phyloP scores from a whole-genome alignment of 306 rosid species.

The Cicer bijugum region DNA sequence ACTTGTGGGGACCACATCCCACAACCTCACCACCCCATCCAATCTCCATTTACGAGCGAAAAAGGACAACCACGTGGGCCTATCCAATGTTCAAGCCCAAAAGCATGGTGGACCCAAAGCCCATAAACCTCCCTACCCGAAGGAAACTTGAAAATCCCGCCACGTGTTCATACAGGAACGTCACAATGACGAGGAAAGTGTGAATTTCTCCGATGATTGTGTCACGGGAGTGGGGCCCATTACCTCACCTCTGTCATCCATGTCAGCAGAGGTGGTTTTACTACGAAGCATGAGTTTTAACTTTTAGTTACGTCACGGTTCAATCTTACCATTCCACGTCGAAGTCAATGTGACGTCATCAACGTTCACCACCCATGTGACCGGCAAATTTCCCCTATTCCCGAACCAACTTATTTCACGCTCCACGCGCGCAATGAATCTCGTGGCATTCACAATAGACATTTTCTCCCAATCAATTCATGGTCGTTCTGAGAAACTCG shows the following conservation, averaged over 20 bases:
- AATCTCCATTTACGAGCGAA: neutral
- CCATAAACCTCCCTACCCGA: conserved; percentile 56
- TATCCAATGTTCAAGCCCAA: neutral
- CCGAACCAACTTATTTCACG: conserved; percentile 12
- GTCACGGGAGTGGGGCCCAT: conserved; percentile 57
- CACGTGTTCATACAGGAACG: conserved; percentile 72
- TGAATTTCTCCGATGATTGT: conserved; percentile 55
- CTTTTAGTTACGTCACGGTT: conserved; percentile 68
- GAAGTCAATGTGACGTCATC: conserved; percentile 51
- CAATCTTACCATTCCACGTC: conserved; percentile 63
- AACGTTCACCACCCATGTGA: conserved; percentile 63
- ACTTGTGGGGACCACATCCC: conserved; percentile 54
- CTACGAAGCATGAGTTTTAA: conserved; percentile 31
- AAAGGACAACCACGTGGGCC: conserved; percentile 48
- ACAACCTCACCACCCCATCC: conserved; percentile 37
- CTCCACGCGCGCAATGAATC: conserved; percentile 29
- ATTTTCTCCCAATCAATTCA: conserved; percentile 4
- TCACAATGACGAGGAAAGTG: conserved; percentile 61
- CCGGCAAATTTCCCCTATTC: conserved; percentile 52
- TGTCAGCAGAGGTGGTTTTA: conserved; percentile 49
- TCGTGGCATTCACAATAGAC: conserved; percentile 13
- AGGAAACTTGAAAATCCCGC: conserved; percentile 52
- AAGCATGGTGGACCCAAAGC: conserved; percentile 29
- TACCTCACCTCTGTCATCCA: conserved; percentile 43
- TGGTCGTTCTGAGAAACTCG: neutral